These are phyloP conservation scores for Datura wrightii DNA, from an alignment of 257 asterid species.

Conservation along the genomic window DNA sequence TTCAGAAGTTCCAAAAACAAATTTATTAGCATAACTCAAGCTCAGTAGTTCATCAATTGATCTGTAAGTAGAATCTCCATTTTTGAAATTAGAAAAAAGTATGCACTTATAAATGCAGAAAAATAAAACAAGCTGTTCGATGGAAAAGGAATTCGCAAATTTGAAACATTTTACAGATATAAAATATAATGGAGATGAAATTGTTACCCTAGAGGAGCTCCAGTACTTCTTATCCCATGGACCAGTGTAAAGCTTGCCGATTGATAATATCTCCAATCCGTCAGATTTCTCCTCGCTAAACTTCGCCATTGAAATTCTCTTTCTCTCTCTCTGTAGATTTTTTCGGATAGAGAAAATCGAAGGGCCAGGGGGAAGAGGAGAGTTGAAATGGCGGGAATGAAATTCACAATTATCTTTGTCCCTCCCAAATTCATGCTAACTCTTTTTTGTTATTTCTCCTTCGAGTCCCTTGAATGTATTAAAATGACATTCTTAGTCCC, in stretches of 20 bases:
- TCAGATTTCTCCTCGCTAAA: slow-evolving; percentile 54
- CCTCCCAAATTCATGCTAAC: background rate
- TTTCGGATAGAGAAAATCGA: slow-evolving; percentile 12
- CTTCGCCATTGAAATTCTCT: slow-evolving; percentile 53
- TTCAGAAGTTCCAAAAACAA: background rate
- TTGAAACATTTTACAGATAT: background rate
- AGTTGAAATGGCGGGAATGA: slow-evolving; percentile 49
- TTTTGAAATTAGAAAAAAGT: background rate
- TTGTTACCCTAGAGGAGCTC: slow-evolving; percentile 95
- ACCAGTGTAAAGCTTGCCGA: slow-evolving; percentile 78
- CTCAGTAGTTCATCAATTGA: background rate
- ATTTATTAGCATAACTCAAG: background rate
- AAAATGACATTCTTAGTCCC: background rate
- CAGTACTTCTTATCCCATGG: slow-evolving; percentile 96
- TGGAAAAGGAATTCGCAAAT: background rate
- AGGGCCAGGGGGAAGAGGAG: slow-evolving; percentile 19
- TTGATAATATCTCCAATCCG: slow-evolving; percentile 71
- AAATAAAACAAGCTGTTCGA: background rate
- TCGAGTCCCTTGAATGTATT: background rate
- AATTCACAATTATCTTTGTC: background rate
- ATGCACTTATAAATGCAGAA: background rate
- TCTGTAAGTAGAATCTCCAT: background rate
- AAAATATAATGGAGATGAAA: slow-evolving; percentile 31
- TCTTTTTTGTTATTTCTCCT: background rate
- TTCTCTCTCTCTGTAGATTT: background rate